Percentiles rank a stretch among this genome's conserved stretches.
phyloP scores from a whole-genome alignment of 805 yeast species.

The Pichia thaimueangensis region DNA sequence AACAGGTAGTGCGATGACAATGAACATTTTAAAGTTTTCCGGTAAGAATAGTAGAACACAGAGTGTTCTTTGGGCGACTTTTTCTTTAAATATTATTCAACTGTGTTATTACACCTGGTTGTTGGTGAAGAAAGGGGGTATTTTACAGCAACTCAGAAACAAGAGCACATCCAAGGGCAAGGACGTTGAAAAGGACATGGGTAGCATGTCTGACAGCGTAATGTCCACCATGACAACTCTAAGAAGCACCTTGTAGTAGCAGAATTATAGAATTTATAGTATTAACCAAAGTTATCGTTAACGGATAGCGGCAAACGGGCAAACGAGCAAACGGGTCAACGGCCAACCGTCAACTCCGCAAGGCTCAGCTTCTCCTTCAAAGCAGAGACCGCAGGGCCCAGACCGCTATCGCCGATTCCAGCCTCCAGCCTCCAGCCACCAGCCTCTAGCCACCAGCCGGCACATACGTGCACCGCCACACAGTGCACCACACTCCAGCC shows the following conservation, averaged over 20 bases:
- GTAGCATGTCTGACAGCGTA: constrained; percentile 10
- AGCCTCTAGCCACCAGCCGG: no score
- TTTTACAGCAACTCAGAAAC: not conserved
- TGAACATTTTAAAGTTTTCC: constrained; percentile 11
- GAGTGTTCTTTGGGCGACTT: constrained; percentile 12
- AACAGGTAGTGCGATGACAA: constrained; percentile 10
- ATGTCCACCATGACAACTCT: constrained; percentile 15
- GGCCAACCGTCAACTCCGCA: no score
- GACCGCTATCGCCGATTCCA: no score
- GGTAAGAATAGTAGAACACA: constrained; percentile 8
- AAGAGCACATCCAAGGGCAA: not conserved
- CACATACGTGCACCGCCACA: no score
- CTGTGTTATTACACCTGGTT: constrained; percentile 4
- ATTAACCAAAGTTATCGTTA: no score
- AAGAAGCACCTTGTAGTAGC: constrained; percentile 13
- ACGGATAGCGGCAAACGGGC: no score
- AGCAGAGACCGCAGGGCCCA: no score
- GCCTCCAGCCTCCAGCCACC: no score
- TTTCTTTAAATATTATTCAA: constrained; percentile 9
- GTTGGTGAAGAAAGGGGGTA: not conserved
- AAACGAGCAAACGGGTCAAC: no score
- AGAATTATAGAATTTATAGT: no score
- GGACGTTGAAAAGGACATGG: constrained; percentile 11
- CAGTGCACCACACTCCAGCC: no score
- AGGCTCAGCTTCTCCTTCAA: no score